Conservation (phyloP, 257 asterid species). For the Euphrasia confusa region DNA sequence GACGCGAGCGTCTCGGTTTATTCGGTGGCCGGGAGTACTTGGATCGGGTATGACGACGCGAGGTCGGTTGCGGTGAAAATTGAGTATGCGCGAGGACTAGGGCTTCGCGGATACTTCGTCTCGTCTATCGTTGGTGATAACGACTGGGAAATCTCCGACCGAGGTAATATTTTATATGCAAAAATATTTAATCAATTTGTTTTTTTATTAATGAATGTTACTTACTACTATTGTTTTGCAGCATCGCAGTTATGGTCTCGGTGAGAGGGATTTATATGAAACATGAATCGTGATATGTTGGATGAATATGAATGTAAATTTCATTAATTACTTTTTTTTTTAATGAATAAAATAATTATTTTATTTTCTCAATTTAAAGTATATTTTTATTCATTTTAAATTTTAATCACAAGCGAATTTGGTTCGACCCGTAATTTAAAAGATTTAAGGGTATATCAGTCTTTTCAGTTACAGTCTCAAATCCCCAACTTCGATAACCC, state of each 20-base stretch:
- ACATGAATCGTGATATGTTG: too few species aligned
- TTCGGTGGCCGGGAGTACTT: constrained; percentile 51
- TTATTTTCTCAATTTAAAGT: too few species aligned
- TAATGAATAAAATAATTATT: too few species aligned
- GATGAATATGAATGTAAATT: too few species aligned
- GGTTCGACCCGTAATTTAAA: too few species aligned
- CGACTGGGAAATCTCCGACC: constrained; percentile 49
- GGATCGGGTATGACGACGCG: constrained; percentile 79
- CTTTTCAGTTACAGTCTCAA: not conserved
- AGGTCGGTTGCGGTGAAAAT: constrained; percentile 38
- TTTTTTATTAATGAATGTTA: too few species aligned
- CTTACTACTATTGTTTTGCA: not conserved
- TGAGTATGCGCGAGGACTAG: constrained; percentile 41
- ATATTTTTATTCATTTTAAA: too few species aligned
- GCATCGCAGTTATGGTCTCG: not conserved
- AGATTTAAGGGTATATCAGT: not conserved
- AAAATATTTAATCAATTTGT: too few species aligned
- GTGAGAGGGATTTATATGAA: not conserved
- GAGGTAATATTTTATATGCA: constrained; percentile 33
- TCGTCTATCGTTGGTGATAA: constrained; percentile 70
- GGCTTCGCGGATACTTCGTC: constrained; percentile 70
- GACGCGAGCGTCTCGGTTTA: constrained; percentile 48
- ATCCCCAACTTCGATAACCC: not conserved
- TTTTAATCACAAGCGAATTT: too few species aligned
- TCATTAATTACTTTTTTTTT: too few species aligned